Evolutionary conservation across 768 basidiomycete genomes (phyloP).

Genomic region (Cubamyces sp.): DNA sequence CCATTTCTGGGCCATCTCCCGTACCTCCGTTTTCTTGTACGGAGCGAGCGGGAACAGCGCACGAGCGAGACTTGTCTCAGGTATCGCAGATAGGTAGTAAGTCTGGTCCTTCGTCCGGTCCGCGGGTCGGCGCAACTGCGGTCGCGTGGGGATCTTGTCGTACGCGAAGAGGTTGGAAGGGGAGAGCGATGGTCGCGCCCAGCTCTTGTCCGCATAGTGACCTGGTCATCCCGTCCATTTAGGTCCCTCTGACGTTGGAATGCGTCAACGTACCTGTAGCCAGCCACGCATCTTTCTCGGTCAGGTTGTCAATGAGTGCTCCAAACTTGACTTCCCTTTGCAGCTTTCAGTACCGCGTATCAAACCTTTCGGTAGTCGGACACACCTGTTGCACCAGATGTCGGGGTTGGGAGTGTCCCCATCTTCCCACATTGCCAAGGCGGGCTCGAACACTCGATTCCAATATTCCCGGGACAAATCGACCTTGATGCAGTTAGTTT

Average conservation of each 20-base stretch:
- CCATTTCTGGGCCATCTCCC: conserved; percentile 66
- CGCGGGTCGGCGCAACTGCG: conserved; percentile 44
- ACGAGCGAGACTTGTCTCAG: conserved; percentile 63
- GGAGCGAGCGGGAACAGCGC: conserved; percentile 80
- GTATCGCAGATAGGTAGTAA: conserved; percentile 84
- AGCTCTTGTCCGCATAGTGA: conserved; percentile 82
- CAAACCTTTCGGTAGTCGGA: not conserved
- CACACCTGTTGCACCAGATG: conserved; percentile 86
- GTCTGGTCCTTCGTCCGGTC: conserved; percentile 87
- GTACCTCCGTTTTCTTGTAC: conserved; percentile 71
- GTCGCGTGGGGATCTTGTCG: conserved; percentile 26
- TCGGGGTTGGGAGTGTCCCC: conserved; percentile 93
- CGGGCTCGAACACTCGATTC: conserved; percentile 88
- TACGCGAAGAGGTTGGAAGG: conserved; percentile 16
- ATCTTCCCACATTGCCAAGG: conserved; percentile 72
- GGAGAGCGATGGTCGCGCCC: conserved; percentile 34
- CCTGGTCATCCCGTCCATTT: conserved; percentile 45
- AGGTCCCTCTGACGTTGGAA: not conserved
- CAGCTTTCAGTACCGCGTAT: not conserved
- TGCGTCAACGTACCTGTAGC: conserved; percentile 68
- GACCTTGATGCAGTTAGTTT: conserved; percentile 47
- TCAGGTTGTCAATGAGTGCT: conserved; percentile 71
- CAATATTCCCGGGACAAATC: conserved; percentile 93
- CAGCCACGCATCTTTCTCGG: conserved; percentile 57
- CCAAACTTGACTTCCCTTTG: conserved; percentile 90